Evolutionary conservation across 139 green algal species (phyloP).

Genomic region (Tetraselmis chui): DNA sequence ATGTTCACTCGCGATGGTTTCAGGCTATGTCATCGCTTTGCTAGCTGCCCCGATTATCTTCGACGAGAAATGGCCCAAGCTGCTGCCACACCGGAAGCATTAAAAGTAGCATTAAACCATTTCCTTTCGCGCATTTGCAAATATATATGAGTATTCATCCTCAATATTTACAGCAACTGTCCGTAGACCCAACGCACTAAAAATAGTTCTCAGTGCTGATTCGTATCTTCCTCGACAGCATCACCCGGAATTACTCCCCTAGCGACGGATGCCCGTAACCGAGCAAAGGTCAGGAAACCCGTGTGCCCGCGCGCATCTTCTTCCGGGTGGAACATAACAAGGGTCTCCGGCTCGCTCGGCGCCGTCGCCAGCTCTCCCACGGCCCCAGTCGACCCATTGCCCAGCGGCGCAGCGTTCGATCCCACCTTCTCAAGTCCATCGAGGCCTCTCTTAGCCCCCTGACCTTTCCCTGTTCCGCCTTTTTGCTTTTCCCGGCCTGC

Average conservation of each 20-base stretch:
- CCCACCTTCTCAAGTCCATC: too few relatives aligned
- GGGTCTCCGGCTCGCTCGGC: background rate
- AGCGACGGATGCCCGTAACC: constrained; percentile 1
- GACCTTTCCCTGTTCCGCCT: too few relatives aligned
- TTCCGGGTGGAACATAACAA: constrained; percentile 39
- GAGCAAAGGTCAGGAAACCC: constrained; percentile 82
- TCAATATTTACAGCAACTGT: constrained; percentile 1
- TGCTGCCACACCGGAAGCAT: too few relatives aligned
- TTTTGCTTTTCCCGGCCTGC: background rate
- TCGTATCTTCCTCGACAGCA: background rate
- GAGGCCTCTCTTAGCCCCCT: too few relatives aligned
- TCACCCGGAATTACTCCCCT: background rate
- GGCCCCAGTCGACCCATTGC: background rate
- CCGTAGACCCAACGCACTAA: too few relatives aligned
- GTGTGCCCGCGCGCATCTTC: constrained; percentile 71
- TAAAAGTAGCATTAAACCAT: too few relatives aligned
- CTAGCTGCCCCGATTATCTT: too few relatives aligned
- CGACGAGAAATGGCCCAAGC: too few relatives aligned
- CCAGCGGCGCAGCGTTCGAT: background rate
- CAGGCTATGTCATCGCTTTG: too few relatives aligned
- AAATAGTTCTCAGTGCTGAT: too few relatives aligned
- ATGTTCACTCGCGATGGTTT: too few relatives aligned
- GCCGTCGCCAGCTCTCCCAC: background rate
- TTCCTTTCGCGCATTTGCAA: background rate
- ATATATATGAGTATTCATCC: background rate